Base-by-base conservation (phyloP, 257 asterid species). In the Gynochthodes officinalis region DNA sequence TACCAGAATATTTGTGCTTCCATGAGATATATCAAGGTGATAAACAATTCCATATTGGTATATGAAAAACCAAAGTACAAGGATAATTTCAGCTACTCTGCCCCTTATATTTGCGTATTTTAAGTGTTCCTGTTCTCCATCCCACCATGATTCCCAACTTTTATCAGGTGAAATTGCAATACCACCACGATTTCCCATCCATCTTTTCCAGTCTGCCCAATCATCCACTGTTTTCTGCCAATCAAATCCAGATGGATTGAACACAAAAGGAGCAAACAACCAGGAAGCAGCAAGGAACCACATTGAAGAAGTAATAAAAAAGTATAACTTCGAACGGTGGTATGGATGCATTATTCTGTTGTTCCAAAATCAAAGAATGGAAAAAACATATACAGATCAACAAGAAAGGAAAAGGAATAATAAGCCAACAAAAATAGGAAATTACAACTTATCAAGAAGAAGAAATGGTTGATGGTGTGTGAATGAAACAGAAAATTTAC, bases 101-200 rank as follows among this genome's bases (percentile, higher is more conserved):
- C 96, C 98, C 83, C 97, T 84, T 28, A 84, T 21, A 73, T 83
- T 86, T 2, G 97, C 92, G 82, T 82, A 61, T 64, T 79, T 92
- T 82, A 95, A 75, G 86, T 90, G 99, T 75, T 95, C 99, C 64
- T 92, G 98, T 69, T 95, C 99, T 33, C 76, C 92, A 65, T 89
- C 88, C 99, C 99, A 95, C 99, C 99, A 95, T 12, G 99, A 82
- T 83, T 95, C 99, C 99, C 99, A 95, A 71, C 99, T 95, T 86
- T 87, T 92, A 72, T 95, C 98, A 0, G 86, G 84, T 18, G 96
- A 79, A 52, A 95, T 87, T 43, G 96, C 98, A 68, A 95, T 95
- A 14, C 99, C 99, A 19, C 99, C 99, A 28, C 99, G 89, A 75
- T 95, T 92, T 37, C 98, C 97, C 98, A 95, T 92, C 99, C 99